Percentiles rank a stretch among this genome's conserved stretches.
These are phyloP conservation scores for Rhytidiadelphus loreus DNA, from an alignment of 225 moss, liverwort and hornwort species.

Conservation along the genomic window DNA sequence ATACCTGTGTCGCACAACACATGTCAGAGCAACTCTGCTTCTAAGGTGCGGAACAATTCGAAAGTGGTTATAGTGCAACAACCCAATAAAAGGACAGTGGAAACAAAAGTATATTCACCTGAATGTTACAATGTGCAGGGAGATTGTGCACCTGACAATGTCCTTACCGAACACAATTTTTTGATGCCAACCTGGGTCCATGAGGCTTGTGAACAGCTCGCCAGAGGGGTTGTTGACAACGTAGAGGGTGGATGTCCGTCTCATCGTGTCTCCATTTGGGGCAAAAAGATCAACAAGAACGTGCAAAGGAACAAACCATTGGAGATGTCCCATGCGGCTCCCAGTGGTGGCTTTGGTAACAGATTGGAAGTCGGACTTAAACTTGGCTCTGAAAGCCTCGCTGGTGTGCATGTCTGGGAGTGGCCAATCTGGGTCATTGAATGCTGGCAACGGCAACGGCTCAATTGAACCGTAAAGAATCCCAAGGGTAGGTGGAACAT, in stretches of 20 bases:
- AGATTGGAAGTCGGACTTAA: accelerated
- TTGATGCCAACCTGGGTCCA: background rate
- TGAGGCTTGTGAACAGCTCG: background rate
- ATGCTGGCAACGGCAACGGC: too few relatives aligned
- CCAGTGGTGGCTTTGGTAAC: background rate
- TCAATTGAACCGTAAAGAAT: too few relatives aligned
- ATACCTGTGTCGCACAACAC: too few relatives aligned
- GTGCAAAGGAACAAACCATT: background rate
- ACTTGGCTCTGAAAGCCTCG: background rate
- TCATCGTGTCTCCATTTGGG: background rate
- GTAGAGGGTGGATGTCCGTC: background rate
- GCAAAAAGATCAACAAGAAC: background rate
- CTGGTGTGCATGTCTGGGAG: too few relatives aligned
- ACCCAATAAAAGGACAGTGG: too few relatives aligned
- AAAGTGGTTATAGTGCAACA: too few relatives aligned
- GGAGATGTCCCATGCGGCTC: background rate
- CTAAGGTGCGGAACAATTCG: too few relatives aligned
- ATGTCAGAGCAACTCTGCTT: too few relatives aligned
- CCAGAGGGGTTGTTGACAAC: background rate
- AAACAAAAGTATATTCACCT: too few relatives aligned
- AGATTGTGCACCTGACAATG: background rate
- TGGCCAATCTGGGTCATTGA: too few relatives aligned
- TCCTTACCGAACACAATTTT: background rate
- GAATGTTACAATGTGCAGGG: background rate
- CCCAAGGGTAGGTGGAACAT: too few relatives aligned